Evolutionary conservation across 2,329 filamentous ascomycete species (phyloP).

Genomic region (Aspergillus glaucus): DNA sequence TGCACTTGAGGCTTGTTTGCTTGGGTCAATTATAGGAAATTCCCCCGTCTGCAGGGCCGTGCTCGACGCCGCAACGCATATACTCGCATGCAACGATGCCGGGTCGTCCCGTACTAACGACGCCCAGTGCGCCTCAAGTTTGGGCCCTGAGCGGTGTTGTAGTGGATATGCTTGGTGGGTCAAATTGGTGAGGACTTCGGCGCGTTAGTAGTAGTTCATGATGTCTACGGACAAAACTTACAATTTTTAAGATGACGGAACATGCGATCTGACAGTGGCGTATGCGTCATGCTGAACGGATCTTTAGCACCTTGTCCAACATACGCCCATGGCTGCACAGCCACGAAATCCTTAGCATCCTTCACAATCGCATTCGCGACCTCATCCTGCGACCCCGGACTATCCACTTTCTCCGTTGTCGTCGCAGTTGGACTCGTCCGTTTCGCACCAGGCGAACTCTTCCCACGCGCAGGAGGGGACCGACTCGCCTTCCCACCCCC

Average conservation of each 20-base stretch:
- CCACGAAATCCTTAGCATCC: not conserved
- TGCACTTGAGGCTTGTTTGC: slow-evolving; percentile 21
- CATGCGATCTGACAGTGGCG: slow-evolving; percentile 32
- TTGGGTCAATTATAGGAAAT: slow-evolving; percentile 28
- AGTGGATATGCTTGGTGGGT: slow-evolving; percentile 32
- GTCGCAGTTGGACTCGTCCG: slow-evolving; percentile 9
- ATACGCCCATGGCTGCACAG: slow-evolving; percentile 17
- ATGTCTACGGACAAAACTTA: slow-evolving; percentile 13
- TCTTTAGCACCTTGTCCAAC: slow-evolving; percentile 28
- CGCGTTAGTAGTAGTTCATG: slow-evolving; percentile 3
- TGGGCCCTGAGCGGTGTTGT: slow-evolving; percentile 27
- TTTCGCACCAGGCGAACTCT: slow-evolving; percentile 2
- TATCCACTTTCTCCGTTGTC: not conserved
- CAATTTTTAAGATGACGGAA: slow-evolving; percentile 32
- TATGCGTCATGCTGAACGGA: slow-evolving; percentile 31
- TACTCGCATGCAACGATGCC: slow-evolving; percentile 30
- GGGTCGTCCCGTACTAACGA: slow-evolving; percentile 30
- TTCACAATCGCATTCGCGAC: not conserved
- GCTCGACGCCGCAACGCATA: slow-evolving; percentile 34
- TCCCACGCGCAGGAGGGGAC: not conserved
- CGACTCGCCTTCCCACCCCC: not conserved
- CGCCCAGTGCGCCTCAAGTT: slow-evolving; percentile 31
- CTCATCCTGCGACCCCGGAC: not conserved
- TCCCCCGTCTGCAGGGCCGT: slow-evolving; percentile 28
- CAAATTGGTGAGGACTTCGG: slow-evolving; percentile 30